Base-by-base conservation (phyloP, 441 rosid genomes). In the Pelargonium myrrhifolium region DNA sequence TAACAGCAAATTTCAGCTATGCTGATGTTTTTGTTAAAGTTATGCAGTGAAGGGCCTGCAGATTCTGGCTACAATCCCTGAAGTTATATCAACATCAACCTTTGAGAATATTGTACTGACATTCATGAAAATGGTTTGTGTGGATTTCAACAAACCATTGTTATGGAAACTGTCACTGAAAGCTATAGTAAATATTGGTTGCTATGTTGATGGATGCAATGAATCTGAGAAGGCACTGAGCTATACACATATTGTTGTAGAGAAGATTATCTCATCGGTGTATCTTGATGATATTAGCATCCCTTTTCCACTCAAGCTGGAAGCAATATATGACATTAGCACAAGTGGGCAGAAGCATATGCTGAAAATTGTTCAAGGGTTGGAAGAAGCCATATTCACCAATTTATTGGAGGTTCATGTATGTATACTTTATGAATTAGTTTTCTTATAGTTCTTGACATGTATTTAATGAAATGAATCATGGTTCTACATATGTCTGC, bases 41-140 rank as follows among this genome's bases (percentile, higher is more conserved):
- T 65, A 20, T 81, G 79, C 84, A 91, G 97, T 89, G 72, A 88
- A 85, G 78, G 97, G 97, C 55, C 77, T 93, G 85, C 83, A 85
- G 86, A 82, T 76, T 69, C 79, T 93, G 80, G 85, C 88, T 71
- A 85, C 81, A 73, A 79, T 86, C 64, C 71, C 82, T 62, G 92
- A 85, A 58, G 82, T 84, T 55, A 66, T 89, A 62, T 72, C 92
- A 39, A 82, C 77, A 75, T 76, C 76, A 43, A 82, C 81, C 56
- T 93, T 87, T 74, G 92, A 88, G 74, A 77, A 74, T 74, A 86
- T 89, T 76, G 74, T 94, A 82, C 63, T 67, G 74, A 79, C 81
- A 66, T 75, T 88, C 55, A 72, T 84, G 49, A 85, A 93, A 67
- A 76, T 86, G 75, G 62, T 87, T 74, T 81, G 75, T 15, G 67